A percentile compares a stretch with the other conserved stretches of the same genome.
Conservation (phyloP, 805 yeast genomes). For the Brettanomyces nanus region DNA sequence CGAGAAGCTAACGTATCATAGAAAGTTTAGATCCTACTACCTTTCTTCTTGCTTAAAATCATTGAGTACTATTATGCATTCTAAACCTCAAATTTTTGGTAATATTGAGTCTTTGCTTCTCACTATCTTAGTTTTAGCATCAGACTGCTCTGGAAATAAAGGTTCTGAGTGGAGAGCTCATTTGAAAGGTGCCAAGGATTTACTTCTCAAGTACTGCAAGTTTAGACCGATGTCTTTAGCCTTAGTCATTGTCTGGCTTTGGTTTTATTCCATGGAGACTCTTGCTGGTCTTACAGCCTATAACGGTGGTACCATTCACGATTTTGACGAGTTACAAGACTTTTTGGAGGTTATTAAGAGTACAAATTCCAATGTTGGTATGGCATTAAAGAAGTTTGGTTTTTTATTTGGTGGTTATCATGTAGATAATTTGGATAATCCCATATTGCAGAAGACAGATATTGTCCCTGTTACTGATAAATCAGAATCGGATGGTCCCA, state of each 20-base stretch:
- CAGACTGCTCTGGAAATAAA: slow-evolving; percentile 51
- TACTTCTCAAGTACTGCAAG: slow-evolving; percentile 42
- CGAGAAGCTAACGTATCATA: slow-evolving; percentile 35
- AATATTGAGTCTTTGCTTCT: slow-evolving; percentile 64
- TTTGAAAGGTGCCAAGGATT: slow-evolving; percentile 58
- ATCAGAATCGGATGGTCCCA: background rate
- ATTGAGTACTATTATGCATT: slow-evolving; percentile 42
- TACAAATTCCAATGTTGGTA: slow-evolving; percentile 15
- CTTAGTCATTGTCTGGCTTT: slow-evolving; percentile 32
- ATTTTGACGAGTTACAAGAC: slow-evolving; percentile 38
- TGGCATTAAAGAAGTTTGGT: slow-evolving; percentile 21
- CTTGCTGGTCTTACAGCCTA: slow-evolving; percentile 53
- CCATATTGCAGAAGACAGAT: background rate
- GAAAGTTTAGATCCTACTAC: slow-evolving; percentile 51
- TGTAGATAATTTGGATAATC: slow-evolving; percentile 2
- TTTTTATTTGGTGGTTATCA: slow-evolving; percentile 22
- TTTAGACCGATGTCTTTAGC: slow-evolving; percentile 27
- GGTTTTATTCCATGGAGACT: slow-evolving; percentile 58
- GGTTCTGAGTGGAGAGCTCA: slow-evolving; percentile 64
- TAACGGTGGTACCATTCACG: slow-evolving; percentile 51
- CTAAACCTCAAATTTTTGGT: slow-evolving; percentile 30
- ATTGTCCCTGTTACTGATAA: background rate
- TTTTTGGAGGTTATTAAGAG: slow-evolving; percentile 24
- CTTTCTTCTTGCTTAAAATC: slow-evolving; percentile 57
- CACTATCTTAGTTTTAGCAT: slow-evolving; percentile 60